Percentiles rank a stretch among this genome's conserved stretches.
Evolutionary conservation across 805 yeast species (phyloP).

Genomic region (Priceomyces haplophilus): DNA sequence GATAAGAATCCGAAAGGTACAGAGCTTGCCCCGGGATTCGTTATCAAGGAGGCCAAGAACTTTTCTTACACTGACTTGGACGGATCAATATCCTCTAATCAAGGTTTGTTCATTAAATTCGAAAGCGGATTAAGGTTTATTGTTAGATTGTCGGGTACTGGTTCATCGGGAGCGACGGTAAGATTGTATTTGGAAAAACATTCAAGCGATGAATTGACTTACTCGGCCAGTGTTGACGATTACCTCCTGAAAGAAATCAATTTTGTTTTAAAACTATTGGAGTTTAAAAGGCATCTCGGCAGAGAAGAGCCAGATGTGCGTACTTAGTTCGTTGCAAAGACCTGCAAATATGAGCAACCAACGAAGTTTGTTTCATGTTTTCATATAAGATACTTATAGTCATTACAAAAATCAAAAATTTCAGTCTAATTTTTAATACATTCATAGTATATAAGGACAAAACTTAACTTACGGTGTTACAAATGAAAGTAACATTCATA

Average conservation of each 20-base stretch:
- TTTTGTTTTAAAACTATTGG: constrained; percentile 63
- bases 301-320: constrained; percentile 85
- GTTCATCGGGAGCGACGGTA: constrained; percentile 96
- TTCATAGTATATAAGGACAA: too few relatives aligned
- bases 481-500: too few relatives aligned
- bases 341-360: too few relatives aligned
- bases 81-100: constrained; percentile 83
- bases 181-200: constrained; percentile 88
- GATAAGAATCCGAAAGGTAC: constrained; percentile 43
- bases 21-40: constrained; percentile 44
- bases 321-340: constrained; percentile 42
- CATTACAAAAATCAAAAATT: too few relatives aligned
- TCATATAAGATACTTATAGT: too few relatives aligned
- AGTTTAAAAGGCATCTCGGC: constrained; percentile 71
- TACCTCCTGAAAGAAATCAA: constrained; percentile 63
- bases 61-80: constrained; percentile 92
- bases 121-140: constrained; percentile 81
- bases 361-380: too few relatives aligned
- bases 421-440: too few relatives aligned
- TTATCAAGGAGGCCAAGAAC: constrained; percentile 75
- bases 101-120: constrained; percentile 83
- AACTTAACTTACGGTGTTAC: too few relatives aligned
- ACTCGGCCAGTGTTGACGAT: constrained; percentile 55
- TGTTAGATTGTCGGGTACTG: constrained; percentile 93
- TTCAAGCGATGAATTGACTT: constrained; percentile 54